These are phyloP conservation scores for Clarireedia paspali DNA, from an alignment of 2,329 filamentous ascomycete genomes.

Conservation along the genomic window DNA sequence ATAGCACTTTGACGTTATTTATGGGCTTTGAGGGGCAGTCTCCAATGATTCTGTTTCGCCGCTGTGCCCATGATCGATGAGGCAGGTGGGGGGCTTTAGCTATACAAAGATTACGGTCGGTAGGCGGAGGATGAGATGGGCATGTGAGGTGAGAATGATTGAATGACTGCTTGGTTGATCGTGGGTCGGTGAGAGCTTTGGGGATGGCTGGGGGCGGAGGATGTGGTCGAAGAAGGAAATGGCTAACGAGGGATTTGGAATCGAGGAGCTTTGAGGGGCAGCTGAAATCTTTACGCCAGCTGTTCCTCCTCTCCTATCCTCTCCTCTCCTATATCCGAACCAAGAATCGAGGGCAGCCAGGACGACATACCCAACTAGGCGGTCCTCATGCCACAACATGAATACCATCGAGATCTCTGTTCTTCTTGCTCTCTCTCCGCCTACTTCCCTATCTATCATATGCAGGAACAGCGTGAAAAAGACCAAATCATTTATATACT, in stretches of 20 bases:
- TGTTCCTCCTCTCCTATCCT: no score
- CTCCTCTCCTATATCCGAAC: no score
- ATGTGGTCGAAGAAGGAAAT: neutral
- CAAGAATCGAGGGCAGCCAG: neutral
- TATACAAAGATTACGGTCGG: neutral
- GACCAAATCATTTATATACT: neutral
- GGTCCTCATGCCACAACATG: no score
- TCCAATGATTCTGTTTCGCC: neutral
- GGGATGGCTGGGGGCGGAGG: neutral
- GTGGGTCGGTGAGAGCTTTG: neutral
- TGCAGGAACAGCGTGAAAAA: neutral
- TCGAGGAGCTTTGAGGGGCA: neutral
- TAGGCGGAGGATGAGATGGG: neutral
- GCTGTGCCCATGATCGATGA: neutral
- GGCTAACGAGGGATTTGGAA: neutral
- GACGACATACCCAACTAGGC: no score
- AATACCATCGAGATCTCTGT: neutral
- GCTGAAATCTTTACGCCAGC: neutral
- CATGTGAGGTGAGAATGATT: neutral
- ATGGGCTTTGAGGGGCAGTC: neutral
- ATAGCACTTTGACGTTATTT: neutral
- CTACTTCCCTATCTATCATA: neutral
- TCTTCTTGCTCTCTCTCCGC: neutral
- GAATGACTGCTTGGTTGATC: neutral
- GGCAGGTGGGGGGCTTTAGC: neutral